phyloP scores from a whole-genome alignment of 352 stramenopile species.

The Phytophthora vignae region DNA sequence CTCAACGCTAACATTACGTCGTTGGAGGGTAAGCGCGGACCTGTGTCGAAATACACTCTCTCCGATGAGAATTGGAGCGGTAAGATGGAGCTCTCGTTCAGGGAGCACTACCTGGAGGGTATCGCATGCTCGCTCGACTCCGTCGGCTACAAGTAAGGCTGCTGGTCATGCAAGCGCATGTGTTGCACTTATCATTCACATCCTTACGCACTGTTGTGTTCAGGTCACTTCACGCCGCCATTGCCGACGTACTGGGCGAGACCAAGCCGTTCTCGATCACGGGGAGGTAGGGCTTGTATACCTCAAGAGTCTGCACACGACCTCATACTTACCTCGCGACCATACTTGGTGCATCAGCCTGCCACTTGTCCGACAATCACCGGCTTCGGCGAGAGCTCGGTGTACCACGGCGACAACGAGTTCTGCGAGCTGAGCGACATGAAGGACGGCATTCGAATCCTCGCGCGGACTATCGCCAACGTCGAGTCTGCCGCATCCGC shows the following conservation, averaged over 20 bases:
- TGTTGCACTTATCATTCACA: neutral
- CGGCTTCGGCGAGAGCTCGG: constrained; percentile 75
- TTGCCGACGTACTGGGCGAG: constrained; percentile 71
- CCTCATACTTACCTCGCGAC: too few relatives aligned
- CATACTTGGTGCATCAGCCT: constrained; percentile 27
- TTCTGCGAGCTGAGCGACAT: constrained; percentile 89
- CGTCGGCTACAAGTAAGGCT: constrained; percentile 71
- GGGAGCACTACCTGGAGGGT: constrained; percentile 78
- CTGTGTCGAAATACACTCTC: constrained; percentile 91
- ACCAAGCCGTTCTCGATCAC: constrained; percentile 89
- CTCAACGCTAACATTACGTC: constrained; percentile 83
- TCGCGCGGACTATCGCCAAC: constrained; percentile 83
- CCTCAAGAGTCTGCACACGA: too few relatives aligned
- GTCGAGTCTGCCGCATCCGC: constrained; percentile 44
- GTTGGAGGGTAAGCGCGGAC: constrained; percentile 78
- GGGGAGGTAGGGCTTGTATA: constrained; percentile 54
- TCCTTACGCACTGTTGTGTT: neutral
- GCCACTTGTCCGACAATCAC: constrained; percentile 76
- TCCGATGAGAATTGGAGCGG: constrained; percentile 76
- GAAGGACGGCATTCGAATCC: constrained; percentile 87
- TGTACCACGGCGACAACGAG: constrained; percentile 94
- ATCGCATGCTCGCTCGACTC: constrained; percentile 92
- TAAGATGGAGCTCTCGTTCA: constrained; percentile 89
- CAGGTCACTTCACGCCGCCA: constrained; percentile 75
- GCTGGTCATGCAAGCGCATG: neutral